phyloP scores from a whole-genome alignment of 352 stramenopile genomes.

The Elongisporangium anandrum region DNA sequence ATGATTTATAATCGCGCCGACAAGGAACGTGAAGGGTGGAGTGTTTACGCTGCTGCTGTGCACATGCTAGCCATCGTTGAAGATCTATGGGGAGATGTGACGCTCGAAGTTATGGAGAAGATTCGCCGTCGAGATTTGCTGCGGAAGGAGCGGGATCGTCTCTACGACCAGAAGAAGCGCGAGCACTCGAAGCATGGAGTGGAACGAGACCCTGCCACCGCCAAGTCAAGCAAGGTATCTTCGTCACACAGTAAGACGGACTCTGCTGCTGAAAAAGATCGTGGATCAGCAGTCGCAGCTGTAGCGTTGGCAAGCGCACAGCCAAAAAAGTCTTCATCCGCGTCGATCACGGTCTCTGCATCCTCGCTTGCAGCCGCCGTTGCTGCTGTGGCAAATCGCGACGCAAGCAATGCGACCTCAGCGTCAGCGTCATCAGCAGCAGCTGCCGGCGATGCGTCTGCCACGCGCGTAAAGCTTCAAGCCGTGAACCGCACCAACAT shows the following conservation, averaged over 20 bases:
- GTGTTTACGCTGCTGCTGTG: constrained; percentile 67
- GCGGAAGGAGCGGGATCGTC: constrained; percentile 64
- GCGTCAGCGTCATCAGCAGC: constrained; percentile 4
- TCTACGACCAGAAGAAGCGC: constrained; percentile 40
- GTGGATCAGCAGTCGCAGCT: background rate
- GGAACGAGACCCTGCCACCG: too few species aligned
- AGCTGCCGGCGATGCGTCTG: constrained; percentile 20
- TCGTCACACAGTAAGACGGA: too few species aligned
- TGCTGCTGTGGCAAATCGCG: constrained; percentile 4
- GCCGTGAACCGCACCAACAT: constrained; percentile 63
- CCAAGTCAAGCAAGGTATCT: too few species aligned
- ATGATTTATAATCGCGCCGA: constrained; percentile 77
- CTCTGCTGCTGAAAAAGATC: constrained; percentile 2
- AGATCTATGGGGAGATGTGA: constrained; percentile 77
- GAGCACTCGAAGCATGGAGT: too few species aligned
- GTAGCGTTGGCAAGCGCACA: too few species aligned
- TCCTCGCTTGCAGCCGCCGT: background rate
- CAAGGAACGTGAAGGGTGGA: constrained; percentile 80
- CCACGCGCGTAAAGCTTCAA: constrained; percentile 57
- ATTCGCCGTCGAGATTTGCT: constrained; percentile 62
- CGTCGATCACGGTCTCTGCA: background rate
- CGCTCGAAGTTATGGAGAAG: constrained; percentile 70
- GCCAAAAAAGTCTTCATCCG: too few species aligned
- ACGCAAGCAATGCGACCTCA: constrained; percentile 3
- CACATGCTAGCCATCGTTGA: constrained; percentile 72